Conservation (phyloP, 495 filamentous ascomycete genomes). For the Penicillium maclennaniae region DNA sequence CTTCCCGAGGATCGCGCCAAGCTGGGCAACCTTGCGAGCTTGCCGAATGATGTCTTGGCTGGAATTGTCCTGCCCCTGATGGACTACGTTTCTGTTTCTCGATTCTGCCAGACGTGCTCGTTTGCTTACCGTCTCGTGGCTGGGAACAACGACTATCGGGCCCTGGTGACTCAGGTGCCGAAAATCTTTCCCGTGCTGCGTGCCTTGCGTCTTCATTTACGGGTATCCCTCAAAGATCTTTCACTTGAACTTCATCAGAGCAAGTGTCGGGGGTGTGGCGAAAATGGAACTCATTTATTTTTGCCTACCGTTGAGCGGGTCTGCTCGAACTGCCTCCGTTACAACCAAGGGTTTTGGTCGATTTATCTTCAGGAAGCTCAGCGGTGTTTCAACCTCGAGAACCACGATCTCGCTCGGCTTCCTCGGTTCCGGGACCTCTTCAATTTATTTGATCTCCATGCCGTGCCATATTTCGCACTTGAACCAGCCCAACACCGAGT, state of each 20-base stretch:
- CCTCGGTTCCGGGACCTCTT: background rate
- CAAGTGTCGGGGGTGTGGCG: slow-evolving; percentile 2
- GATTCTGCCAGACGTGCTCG: background rate
- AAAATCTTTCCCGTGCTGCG: background rate
- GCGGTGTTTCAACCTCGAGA: background rate
- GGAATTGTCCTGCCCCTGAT: background rate
- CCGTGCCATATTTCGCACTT: no score
- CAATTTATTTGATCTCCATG: background rate
- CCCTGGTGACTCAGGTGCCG: background rate
- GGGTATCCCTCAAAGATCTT: background rate
- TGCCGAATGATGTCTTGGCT: background rate
- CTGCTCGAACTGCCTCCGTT: background rate
- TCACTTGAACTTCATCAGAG: background rate
- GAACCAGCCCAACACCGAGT: background rate
- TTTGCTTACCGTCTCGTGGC: background rate
- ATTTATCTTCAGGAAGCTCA: background rate
- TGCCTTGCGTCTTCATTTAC: background rate
- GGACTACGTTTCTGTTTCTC: background rate
- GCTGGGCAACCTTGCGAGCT: background rate
- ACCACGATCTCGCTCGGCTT: background rate
- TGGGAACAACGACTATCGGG: background rate
- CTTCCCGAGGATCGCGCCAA: background rate
- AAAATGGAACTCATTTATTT: background rate
- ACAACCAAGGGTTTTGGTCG: background rate
- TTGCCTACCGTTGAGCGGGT: background rate